phyloP scores from a whole-genome alignment of 2,329 filamentous ascomycete species.

The Neoarthrinium moseri region DNA sequence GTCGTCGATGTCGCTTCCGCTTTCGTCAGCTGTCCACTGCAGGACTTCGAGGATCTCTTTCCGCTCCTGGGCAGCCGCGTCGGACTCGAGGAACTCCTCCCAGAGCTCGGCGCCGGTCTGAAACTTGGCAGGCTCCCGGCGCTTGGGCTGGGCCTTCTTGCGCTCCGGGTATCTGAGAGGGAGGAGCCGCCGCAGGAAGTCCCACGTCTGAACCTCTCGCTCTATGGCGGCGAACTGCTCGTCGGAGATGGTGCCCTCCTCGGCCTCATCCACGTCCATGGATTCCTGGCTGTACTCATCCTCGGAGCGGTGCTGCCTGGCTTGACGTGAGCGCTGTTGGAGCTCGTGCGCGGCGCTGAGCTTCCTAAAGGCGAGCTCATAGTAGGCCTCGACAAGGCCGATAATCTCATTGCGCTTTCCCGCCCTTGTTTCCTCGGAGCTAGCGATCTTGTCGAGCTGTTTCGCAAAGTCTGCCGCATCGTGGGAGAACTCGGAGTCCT shows the following conservation, averaged over 20 bases:
- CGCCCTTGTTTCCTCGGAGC: constrained; percentile 42
- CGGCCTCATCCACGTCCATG: constrained; percentile 56
- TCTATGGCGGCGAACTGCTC: constrained; percentile 65
- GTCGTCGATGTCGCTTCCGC: constrained; percentile 70
- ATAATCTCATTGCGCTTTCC: constrained; percentile 67
- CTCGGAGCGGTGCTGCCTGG: constrained; percentile 10
- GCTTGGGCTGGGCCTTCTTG: constrained; percentile 30
- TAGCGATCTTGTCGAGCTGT: constrained; percentile 72
- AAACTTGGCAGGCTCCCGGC: constrained; percentile 28
- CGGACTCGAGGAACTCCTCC: constrained; percentile 71
- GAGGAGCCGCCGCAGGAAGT: constrained; percentile 74
- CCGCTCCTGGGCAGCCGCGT: constrained; percentile 74
- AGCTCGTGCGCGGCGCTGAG: constrained; percentile 32
- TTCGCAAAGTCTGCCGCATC: constrained; percentile 88
- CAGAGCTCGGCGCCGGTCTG: constrained; percentile 42
- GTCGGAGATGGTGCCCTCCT: constrained; percentile 27
- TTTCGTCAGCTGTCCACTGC: constrained; percentile 67
- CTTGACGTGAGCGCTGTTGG: not conserved
- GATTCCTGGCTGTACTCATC: constrained; percentile 37
- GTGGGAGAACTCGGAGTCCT: constrained; percentile 35
- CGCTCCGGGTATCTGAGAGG: constrained; percentile 60
- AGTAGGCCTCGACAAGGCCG: constrained; percentile 65
- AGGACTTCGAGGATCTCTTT: constrained; percentile 83
- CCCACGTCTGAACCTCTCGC: constrained; percentile 87
- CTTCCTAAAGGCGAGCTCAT: constrained; percentile 51